These are phyloP conservation scores for Citrullus mucosospermus DNA, from an alignment of 306 rosid species.

Conservation along the genomic window DNA sequence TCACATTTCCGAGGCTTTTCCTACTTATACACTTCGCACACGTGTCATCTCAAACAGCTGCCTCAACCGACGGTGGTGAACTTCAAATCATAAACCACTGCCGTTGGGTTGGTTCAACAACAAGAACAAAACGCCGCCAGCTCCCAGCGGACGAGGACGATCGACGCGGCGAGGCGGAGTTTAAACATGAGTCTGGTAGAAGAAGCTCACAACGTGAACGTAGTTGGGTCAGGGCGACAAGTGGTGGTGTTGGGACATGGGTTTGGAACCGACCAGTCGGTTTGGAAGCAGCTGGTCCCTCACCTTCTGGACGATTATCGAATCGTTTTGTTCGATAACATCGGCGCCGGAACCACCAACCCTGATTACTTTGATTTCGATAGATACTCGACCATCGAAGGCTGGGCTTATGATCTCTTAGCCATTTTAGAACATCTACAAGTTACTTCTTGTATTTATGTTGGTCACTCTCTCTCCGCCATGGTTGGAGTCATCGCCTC, in stretches of 20 bases:
- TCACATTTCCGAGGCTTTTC: too few species aligned
- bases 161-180: too few species aligned
- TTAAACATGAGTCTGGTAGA: constrained; percentile 45
- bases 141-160: too few species aligned
- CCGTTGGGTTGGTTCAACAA: too few species aligned
- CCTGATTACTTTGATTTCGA: constrained; percentile 78
- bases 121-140: too few species aligned
- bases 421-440: constrained; percentile 46
- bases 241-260: constrained; percentile 53
- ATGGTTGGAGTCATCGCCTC: constrained; percentile 61
- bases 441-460: constrained; percentile 43
- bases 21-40: too few species aligned
- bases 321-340: constrained; percentile 50
- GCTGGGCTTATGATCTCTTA: constrained; percentile 51
- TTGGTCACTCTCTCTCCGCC: constrained; percentile 76
- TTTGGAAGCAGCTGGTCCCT: constrained; percentile 67
- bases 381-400: constrained; percentile 45
- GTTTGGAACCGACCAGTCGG: constrained; percentile 71
- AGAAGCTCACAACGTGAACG: constrained; percentile 74
- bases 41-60: too few species aligned
- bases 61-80: too few species aligned
- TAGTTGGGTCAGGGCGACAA: constrained; percentile 36
- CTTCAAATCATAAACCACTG: too few species aligned
- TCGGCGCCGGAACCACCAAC: constrained; percentile 78
- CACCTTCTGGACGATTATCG: constrained; percentile 37